Percentiles rank a stretch among this genome's conserved stretches.
These are phyloP conservation scores for Paspalum notatum DNA, from an alignment of 176 grass and related monocot genomes.

Conservation along the genomic window DNA sequence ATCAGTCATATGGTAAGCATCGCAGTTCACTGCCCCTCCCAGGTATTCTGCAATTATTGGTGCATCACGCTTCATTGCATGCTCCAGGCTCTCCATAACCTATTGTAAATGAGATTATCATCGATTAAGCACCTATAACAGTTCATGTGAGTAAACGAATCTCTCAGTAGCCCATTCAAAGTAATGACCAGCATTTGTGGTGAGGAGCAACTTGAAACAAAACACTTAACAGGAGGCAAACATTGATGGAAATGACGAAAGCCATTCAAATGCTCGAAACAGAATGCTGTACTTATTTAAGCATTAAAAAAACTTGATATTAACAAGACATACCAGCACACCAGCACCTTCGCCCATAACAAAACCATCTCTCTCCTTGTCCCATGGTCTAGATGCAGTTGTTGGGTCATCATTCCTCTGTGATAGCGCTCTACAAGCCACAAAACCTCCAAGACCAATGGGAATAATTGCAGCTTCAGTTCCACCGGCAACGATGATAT, in stretches of 20 bases:
- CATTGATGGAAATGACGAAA: background rate
- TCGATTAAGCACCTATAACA: background rate
- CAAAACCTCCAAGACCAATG: conserved; percentile 93
- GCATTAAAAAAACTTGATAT: conserved; percentile 7
- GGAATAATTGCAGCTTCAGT: conserved; percentile 98
- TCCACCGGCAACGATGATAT: conserved; percentile 96
- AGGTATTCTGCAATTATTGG: conserved; percentile 90
- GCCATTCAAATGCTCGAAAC: background rate
- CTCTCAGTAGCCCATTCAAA: background rate
- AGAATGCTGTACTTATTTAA: conserved; percentile 5
- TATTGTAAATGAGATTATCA: conserved; percentile 38
- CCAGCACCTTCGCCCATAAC: conserved; percentile 99
- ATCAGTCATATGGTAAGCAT: conserved; percentile 99
- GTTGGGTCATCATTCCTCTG: conserved; percentile 97
- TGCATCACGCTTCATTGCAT: conserved; percentile 94
- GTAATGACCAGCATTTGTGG: background rate
- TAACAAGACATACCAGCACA: conserved; percentile 65
- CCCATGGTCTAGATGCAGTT: conserved; percentile 99
- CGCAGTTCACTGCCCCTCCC: conserved; percentile 97
- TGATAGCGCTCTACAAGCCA: conserved; percentile 96
- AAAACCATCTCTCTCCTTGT: conserved; percentile 93
- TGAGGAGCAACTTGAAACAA: background rate
- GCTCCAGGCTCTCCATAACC: conserved; percentile 99
- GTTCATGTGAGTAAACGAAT: conserved; percentile 11
- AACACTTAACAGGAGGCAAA: background rate